These are phyloP conservation scores for Podospora comata DNA, from an alignment of 495 filamentous ascomycete species.

Conservation along the genomic window DNA sequence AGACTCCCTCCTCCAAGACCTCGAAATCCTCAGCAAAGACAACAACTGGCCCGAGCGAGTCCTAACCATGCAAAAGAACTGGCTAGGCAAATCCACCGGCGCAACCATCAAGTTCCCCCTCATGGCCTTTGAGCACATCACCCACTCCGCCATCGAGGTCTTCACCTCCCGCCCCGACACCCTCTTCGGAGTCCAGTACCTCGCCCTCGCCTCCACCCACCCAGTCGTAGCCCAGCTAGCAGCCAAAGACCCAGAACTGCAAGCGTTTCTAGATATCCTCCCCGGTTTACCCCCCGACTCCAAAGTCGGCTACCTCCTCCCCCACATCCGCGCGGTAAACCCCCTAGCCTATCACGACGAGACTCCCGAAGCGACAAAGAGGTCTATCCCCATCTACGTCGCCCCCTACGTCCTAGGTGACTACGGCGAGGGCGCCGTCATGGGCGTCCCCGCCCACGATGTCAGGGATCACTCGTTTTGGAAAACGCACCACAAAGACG, in stretches of 20 bases:
- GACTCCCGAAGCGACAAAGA: conserved; percentile 45
- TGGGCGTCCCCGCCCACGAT: conserved; percentile 90
- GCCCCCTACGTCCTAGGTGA: conserved; percentile 84
- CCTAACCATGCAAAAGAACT: conserved; percentile 79
- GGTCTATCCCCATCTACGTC: conserved; percentile 68
- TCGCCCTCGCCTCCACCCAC: conserved; percentile 73
- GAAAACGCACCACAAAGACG: conserved; percentile 58
- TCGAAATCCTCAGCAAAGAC: conserved; percentile 60
- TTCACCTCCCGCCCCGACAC: conserved; percentile 86
- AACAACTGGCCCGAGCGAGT: conserved; percentile 78
- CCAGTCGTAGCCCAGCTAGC: conserved; percentile 64
- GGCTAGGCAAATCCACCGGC: conserved; percentile 76
- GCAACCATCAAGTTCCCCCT: conserved; percentile 69
- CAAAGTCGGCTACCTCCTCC: conserved; percentile 69
- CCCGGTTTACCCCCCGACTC: conserved; percentile 63
- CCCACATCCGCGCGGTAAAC: conserved; percentile 59
- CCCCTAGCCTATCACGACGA: conserved; percentile 59
- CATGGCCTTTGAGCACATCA: conserved; percentile 34
- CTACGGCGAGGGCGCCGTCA: conserved; percentile 85
- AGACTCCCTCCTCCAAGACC: conserved; percentile 67
- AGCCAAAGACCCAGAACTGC: conserved; percentile 55
- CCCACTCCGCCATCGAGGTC: conserved; percentile 56
- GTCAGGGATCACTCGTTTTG: conserved; percentile 74
- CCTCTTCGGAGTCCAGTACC: conserved; percentile 76
- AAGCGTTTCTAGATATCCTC: conserved; percentile 62